phyloP scores from a whole-genome alignment of 805 yeast genomes.

The Lachancea nothofagi region DNA sequence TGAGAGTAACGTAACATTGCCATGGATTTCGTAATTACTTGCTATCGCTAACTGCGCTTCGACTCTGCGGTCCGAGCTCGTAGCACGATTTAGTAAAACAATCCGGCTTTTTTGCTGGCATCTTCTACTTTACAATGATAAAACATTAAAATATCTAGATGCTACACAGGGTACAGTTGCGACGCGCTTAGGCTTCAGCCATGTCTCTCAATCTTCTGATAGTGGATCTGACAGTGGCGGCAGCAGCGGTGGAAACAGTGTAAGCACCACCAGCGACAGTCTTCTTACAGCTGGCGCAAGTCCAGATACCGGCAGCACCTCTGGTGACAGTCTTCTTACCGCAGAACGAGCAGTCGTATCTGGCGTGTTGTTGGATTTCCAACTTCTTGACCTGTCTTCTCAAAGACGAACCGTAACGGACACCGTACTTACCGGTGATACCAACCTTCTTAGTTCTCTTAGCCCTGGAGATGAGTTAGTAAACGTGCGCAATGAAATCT shows the following conservation, averaged over 20 bases:
- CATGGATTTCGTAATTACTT: too few species aligned
- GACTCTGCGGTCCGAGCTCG: too few species aligned
- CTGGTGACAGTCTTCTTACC: constrained; percentile 98
- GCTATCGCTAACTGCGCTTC: too few species aligned
- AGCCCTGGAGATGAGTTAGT: constrained; percentile 56
- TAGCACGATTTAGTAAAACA: too few species aligned
- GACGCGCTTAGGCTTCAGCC: constrained; percentile 87
- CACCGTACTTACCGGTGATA: constrained; percentile 99
- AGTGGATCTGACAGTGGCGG: constrained; percentile 99
- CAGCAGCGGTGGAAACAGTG: constrained; percentile 98
- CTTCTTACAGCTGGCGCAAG: constrained; percentile 90
- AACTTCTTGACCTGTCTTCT: constrained; percentile 99
- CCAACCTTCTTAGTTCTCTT: constrained; percentile 99
- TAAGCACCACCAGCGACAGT: constrained; percentile 99
- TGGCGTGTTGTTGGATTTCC: constrained; percentile 98
- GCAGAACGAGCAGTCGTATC: constrained; percentile 99
- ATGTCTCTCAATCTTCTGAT: constrained; percentile 99
- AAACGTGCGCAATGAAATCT: neutral
- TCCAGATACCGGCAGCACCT: constrained; percentile 99
- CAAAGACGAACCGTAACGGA: constrained; percentile 99
- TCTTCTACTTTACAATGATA: too few species aligned
- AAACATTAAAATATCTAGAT: constrained; percentile 12
- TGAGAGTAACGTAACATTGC: too few species aligned
- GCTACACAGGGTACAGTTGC: constrained; percentile 9
- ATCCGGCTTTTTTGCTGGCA: too few species aligned